phyloP scores from a whole-genome alignment of 345 rosid species.

The Gossypium anomalum region DNA sequence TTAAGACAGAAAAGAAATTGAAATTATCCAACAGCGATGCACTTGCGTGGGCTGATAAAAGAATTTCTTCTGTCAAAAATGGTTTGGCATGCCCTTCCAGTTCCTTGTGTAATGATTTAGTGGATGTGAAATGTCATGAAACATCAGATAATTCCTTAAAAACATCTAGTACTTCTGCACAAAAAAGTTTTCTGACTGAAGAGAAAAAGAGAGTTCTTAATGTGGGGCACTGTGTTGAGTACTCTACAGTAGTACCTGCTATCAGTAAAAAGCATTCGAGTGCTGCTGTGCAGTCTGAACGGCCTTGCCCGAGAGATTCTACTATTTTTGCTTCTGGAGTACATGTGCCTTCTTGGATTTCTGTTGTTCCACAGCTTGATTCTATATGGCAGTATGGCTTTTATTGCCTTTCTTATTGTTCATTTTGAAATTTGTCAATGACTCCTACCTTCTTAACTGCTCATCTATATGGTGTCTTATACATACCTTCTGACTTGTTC shows the following conservation, averaged over 20 bases:
- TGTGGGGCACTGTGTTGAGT: slow-evolving; percentile 13
- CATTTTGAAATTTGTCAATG: not conserved
- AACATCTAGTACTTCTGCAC: not conserved
- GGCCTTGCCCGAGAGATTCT: not conserved
- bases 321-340: not conserved
- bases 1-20: not conserved
- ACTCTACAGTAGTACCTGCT: slow-evolving; percentile 2
- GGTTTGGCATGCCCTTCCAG: not conserved
- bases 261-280: slow-evolving; percentile 4
- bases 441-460: not conserved
- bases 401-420: not conserved
- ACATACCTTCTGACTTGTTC: not conserved
- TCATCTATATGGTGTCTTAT: not conserved
- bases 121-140: not conserved
- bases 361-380: slow-evolving; percentile 39
- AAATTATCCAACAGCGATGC: not conserved
- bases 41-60: slow-evolving; percentile 1
- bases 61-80: not conserved
- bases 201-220: not conserved
- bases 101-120: not conserved
- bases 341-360: slow-evolving; percentile 9
- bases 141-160: slow-evolving; percentile 5
- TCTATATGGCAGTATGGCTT: slow-evolving; percentile 45
- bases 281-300: not conserved
- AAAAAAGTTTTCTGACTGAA: not conserved